Evolutionary conservation across 192 early-diverging fungal species (phyloP).

Genomic region (Dissophora globulifera): DNA sequence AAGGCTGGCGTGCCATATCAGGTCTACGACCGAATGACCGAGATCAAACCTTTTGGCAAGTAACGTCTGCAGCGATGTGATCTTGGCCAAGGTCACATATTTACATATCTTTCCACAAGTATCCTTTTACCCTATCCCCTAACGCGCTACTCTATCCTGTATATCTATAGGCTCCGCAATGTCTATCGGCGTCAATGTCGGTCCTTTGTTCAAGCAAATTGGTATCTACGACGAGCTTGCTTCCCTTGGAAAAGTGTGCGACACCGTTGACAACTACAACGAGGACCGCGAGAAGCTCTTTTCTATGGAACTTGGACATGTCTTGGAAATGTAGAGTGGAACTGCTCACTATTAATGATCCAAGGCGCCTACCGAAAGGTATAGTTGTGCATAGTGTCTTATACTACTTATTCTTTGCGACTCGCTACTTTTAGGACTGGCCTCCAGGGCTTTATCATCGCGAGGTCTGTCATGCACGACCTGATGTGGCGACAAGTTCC

Average conservation of each 20-base stretch:
- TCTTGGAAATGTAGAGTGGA: neutral
- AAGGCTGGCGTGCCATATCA: neutral
- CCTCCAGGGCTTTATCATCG: neutral
- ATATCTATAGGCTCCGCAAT: neutral
- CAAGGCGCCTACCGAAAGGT: too few relatives aligned
- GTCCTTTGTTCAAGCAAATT: neutral
- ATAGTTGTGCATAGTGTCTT: too few relatives aligned
- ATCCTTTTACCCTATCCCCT: too few relatives aligned
- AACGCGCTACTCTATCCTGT: too few relatives aligned
- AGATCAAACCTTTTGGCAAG: slow-evolving; percentile 10
- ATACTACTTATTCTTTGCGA: too few relatives aligned
- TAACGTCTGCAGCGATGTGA: neutral
- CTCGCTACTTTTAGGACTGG: neutral
- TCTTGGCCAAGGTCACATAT: too few relatives aligned
- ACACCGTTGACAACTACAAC: neutral
- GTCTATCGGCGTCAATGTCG: neutral
- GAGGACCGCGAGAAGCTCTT: neutral
- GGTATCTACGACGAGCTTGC: slow-evolving; percentile 8
- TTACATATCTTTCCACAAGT: too few relatives aligned
- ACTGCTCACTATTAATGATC: too few relatives aligned
- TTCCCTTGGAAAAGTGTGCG: neutral
- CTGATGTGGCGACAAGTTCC: neutral
- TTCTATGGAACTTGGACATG: neutral
- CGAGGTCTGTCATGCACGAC: neutral
- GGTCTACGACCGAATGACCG: neutral